Evolutionary conservation across 768 basidiomycete species (phyloP).

Genomic region (Termitomyces sp.): DNA sequence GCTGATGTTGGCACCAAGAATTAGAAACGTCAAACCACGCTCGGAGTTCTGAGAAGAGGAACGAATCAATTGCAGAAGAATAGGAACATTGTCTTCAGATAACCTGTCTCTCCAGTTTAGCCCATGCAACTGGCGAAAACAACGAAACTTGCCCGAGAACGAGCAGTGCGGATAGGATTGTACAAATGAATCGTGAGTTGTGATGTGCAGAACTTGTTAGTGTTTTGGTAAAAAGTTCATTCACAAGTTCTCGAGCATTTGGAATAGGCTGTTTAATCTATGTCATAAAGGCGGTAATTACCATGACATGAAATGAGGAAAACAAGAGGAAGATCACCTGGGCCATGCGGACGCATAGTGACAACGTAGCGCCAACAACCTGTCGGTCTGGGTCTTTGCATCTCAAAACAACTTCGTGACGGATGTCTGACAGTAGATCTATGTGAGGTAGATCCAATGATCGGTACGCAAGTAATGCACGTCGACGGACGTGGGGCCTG

Average conservation of each 20-base stretch:
- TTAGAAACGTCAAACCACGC: conserved; percentile 14
- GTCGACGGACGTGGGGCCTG: conserved; percentile 56
- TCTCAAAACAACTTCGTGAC: conserved; percentile 30
- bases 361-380: conserved; percentile 43
- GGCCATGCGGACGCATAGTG: conserved; percentile 20
- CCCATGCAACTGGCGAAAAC: background rate
- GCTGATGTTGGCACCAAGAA: background rate
- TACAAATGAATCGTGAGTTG: conserved; percentile 14
- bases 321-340: conserved; percentile 16
- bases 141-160: conserved; percentile 22
- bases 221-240: conserved; percentile 5
- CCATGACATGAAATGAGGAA: background rate
- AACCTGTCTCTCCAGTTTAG: conserved; percentile 10
- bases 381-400: conserved; percentile 36
- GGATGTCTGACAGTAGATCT: conserved; percentile 39
- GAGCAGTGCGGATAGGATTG: conserved; percentile 20
- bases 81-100: conserved; percentile 16
- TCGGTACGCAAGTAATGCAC: conserved; percentile 55
- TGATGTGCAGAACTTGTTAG: background rate
- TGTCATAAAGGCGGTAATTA: background rate
- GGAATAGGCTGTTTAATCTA: background rate
- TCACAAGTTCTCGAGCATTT: conserved; percentile 1
- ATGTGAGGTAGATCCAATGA: conserved; percentile 42
- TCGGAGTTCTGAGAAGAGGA: conserved; percentile 16
- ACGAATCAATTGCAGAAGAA: conserved; percentile 21